A percentile compares a stretch with the other conserved stretches of the same genome.
Conservation (phyloP, 805 yeast species). For the Yamadazyma nakazawae region DNA sequence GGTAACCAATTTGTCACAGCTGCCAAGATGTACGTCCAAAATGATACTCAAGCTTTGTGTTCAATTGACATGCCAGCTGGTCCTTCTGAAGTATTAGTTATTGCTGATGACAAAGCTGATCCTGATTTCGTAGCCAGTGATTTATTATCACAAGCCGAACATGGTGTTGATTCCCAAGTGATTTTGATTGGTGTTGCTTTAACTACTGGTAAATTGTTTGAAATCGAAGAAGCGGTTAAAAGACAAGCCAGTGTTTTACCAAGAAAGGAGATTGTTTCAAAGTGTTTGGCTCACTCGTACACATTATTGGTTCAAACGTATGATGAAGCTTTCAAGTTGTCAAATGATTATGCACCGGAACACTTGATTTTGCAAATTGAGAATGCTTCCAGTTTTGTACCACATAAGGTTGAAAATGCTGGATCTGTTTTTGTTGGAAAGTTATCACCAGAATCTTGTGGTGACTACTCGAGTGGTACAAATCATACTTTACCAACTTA, state of each 20-base stretch:
- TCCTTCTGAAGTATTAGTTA: constrained; percentile 95
- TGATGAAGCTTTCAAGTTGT: constrained; percentile 81
- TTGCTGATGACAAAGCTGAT: constrained; percentile 84
- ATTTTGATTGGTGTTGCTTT: constrained; percentile 81
- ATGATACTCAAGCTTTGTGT: constrained; percentile 91
- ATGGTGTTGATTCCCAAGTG: constrained; percentile 97
- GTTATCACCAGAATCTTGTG: constrained; percentile 95
- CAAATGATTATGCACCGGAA: constrained; percentile 95
- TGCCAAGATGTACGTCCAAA: constrained; percentile 96
- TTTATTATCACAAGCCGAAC: constrained; percentile 96
- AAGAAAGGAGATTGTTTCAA: constrained; percentile 87
- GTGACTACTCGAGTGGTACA: constrained; percentile 97
- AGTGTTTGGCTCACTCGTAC: constrained; percentile 89
- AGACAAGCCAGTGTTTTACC: constrained; percentile 82
- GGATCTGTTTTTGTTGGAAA: constrained; percentile 97
- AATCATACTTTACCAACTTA: constrained; percentile 98
- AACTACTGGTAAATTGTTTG: constrained; percentile 54
- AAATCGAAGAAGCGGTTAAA: constrained; percentile 79
- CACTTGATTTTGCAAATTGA: constrained; percentile 90
- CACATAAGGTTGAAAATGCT: constrained; percentile 76
- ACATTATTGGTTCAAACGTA: constrained; percentile 65
- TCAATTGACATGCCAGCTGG: constrained; percentile 99
- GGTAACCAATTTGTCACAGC: constrained; percentile 99
- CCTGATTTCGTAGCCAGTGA: constrained; percentile 98
- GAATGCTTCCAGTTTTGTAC: constrained; percentile 70